Evolutionary conservation across 1,139 yeast genomes (phyloP).

Genomic region (Suhomyces atakaporum): DNA sequence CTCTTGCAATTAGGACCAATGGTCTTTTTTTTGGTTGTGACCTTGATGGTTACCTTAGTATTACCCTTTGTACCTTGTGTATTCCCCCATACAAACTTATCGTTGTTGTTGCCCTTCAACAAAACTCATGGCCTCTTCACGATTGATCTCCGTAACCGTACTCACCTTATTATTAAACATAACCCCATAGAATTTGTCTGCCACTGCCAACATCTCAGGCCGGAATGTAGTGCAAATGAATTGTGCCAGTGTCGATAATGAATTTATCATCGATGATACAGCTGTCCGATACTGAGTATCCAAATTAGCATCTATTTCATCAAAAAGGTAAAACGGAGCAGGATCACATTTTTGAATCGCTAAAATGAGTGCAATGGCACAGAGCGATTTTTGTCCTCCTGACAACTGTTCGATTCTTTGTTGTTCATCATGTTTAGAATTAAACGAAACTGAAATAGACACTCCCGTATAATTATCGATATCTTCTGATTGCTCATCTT

Average conservation of each 20-base stretch:
- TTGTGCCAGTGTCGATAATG: slow-evolving; percentile 70
- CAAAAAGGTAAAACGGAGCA: slow-evolving; percentile 94
- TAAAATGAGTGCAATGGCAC: slow-evolving; percentile 89
- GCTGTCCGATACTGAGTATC: slow-evolving; percentile 91
- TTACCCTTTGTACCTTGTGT: too few relatives aligned
- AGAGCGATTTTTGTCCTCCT: slow-evolving; percentile 94
- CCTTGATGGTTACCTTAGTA: too few relatives aligned
- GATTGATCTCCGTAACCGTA: slow-evolving; percentile 67
- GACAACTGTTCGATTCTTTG: slow-evolving; percentile 87
- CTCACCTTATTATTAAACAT: slow-evolving; percentile 83
- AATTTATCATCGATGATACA: slow-evolving; percentile 75
- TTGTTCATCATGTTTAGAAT: slow-evolving; percentile 83
- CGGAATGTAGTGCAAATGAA: slow-evolving; percentile 95
- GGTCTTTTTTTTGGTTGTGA: too few relatives aligned
- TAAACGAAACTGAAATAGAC: slow-evolving; percentile 86
- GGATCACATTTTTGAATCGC: slow-evolving; percentile 96
- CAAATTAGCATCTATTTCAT: slow-evolving; percentile 93
- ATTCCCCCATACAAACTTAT: slow-evolving; percentile 2
- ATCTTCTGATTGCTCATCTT: slow-evolving; percentile 18
- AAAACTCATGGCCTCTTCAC: slow-evolving; percentile 75
- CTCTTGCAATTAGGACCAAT: too few relatives aligned
- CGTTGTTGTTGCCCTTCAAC: slow-evolving; percentile 61
- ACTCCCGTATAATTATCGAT: slow-evolving; percentile 79
- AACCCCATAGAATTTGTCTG: slow-evolving; percentile 87
- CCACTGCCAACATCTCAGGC: slow-evolving; percentile 87